These are phyloP conservation scores for Aspergillus udagawae DNA, from an alignment of 2,329 filamentous ascomycete genomes.

Conservation along the genomic window DNA sequence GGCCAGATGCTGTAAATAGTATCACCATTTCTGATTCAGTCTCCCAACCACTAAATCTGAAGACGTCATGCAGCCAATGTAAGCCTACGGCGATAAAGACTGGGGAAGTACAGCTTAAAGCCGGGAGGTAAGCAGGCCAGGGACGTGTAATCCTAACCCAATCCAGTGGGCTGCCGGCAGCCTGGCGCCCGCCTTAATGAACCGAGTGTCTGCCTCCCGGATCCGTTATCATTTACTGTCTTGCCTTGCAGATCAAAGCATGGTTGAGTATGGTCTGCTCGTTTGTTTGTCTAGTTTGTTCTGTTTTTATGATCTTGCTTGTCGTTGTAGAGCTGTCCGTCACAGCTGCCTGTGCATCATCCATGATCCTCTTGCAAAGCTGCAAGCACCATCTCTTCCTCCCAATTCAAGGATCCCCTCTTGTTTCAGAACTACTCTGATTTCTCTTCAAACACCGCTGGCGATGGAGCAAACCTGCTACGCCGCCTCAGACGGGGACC, in stretches of 20 bases:
- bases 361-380: not conserved
- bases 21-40: conserved; percentile 19
- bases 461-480: conserved; percentile 23
- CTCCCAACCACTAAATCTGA: conserved; percentile 16
- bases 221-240: conserved; percentile 7
- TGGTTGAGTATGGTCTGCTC: not conserved
- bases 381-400: too few species aligned
- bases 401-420: not conserved
- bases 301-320: not conserved
- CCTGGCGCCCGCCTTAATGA: conserved; percentile 19
- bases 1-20: conserved; percentile 18
- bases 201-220: conserved; percentile 13
- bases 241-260: conserved; percentile 6
- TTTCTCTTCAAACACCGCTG: conserved; percentile 12
- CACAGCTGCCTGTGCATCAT: not conserved
- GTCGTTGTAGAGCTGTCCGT: not conserved
- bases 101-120: conserved; percentile 20
- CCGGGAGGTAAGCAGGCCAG: conserved; percentile 7
- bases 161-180: conserved; percentile 18
- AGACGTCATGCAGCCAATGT: conserved; percentile 16
- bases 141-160: conserved; percentile 5
- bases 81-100: conserved; percentile 29
- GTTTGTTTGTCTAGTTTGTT: not conserved
- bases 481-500: conserved; percentile 28
- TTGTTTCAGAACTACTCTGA: not conserved